Base-by-base conservation (phyloP, 2,329 filamentous ascomycete genomes). In the Penicillium fuscoglaucum region DNA sequence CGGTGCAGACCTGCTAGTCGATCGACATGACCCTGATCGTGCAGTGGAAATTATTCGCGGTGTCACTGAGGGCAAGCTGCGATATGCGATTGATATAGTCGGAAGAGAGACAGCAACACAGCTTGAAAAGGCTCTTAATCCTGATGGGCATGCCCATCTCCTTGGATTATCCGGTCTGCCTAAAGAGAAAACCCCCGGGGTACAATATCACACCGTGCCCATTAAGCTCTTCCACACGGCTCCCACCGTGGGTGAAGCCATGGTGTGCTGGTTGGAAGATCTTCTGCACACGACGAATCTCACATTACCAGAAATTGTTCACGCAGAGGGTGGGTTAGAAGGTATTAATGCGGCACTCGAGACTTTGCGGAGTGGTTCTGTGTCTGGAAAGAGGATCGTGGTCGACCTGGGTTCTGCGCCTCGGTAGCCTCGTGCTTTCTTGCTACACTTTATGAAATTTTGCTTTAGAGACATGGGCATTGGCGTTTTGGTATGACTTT, bases 201-300 rank as follows among this genome's bases (percentile, higher is more conserved):
- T 86, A 0, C 70, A 78, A 6, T 82, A 86, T 57, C 88, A 91
- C 67, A 84, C 80, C 0, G 86, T 92, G 0, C 89, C 89, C 0
- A 90, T 93, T 61, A 92, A 92, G 72, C 68, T 90, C 4, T 92
- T 90, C 67, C 90, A 93, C 68, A 85, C 88, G 58, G 80, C 87
- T 0, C 82, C 85, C 0, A 78, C 79, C 1, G 78, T 91, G 0
- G 90, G 90, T 0, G 82, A 86, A 61, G 79, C 79, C 0, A 70
- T 91, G 54, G 85, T 85, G 13, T 70, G 76, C 1, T 92, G 89
- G 89, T 75, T 91, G 28, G 89, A 91, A 70, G 76, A 79, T 26
- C 72, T 92, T n/a, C 72, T 92, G 7, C 76, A 81, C 9, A 75
- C 79, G 0, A 78, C 80, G 0, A 69, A 79, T 0, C 66, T 92